Evolutionary conservation across 2,329 filamentous ascomycete species (phyloP), one percentile per base, ranked within the genome.

Genomic region (Diaporthe capsici): DNA sequence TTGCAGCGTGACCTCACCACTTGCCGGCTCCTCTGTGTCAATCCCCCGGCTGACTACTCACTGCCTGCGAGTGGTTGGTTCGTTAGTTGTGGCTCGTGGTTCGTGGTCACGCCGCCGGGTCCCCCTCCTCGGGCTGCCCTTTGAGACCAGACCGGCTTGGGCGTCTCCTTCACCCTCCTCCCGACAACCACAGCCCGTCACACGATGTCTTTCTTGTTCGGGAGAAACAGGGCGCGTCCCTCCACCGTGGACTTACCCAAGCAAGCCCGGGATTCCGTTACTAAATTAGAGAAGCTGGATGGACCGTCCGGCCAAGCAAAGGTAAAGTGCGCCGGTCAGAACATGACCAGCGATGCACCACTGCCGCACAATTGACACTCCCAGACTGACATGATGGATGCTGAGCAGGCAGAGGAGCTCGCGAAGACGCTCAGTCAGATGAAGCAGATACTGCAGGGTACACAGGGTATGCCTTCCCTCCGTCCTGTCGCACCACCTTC

Each of bases 391-490:
- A 47, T 13, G 5, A 31, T 51, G 47, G 37, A 12, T 28, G n/a
- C 31, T 28, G 10, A 51, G 70, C 80, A 98, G 95, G 90, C 93
- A 77, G 96, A 98, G 82, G 96, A 98, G 82, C 90, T 99, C 78
- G 89, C 95, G 67, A 95, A 95, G 82, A 93, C 96, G 79, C 90
- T 99, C 78, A 90, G 90, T 71, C 94, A 98, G 84, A 98, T 98
- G 93, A 98, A 98, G 85, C 87, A 95, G 78, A 92, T 97, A 76
- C 91, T 99, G 20, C 96, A 98, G 88, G 97, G 96, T 79, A 98
- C 95, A 76, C 94, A 95, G 85, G 95, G 95, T 97, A 89, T 42
- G 73, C 42, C 61, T 58, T 57, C 9, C 22, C 49, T 58, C 42
- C 25, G 25, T n/a, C 34, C 25, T 51, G 44, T 60, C 49, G 65